Percentiles rank a stretch among this genome's conserved stretches.
phyloP scores from a whole-genome alignment of 129 eudicot genomes.

The Lactuca sativa region DNA sequence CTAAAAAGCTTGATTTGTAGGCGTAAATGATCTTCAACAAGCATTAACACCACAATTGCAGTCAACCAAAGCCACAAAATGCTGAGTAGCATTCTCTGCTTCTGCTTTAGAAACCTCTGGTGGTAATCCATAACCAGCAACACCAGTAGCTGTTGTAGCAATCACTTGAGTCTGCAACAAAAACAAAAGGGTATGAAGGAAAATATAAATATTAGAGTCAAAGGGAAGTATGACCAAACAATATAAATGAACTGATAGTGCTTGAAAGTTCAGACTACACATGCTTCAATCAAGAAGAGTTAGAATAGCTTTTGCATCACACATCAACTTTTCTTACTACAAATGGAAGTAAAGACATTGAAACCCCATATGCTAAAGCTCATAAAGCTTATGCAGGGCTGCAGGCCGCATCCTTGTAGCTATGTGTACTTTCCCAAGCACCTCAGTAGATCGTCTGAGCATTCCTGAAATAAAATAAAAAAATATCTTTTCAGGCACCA shows the following conservation, averaged over 20 bases:
- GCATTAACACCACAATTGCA: conserved; percentile 91
- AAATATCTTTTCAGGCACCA: neutral
- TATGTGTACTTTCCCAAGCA: conserved; percentile 95
- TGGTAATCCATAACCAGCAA: conserved; percentile 80
- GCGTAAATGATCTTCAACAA: conserved; percentile 93
- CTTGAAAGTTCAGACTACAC: conserved; percentile 15
- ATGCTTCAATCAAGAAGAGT: conserved; percentile 56
- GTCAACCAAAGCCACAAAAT: conserved; percentile 96
- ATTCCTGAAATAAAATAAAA: conserved; percentile 60
- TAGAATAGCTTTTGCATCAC: conserved; percentile 97
- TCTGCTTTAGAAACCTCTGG: conserved; percentile 80
- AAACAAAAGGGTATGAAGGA: no score
- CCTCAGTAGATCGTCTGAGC: conserved; percentile 94
- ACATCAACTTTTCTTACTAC: conserved; percentile 81
- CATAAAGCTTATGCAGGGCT: no score
- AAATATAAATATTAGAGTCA: no score
- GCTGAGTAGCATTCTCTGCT: conserved; percentile 95
- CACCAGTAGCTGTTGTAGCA: conserved; percentile 49
- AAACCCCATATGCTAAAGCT: conserved; percentile 98
- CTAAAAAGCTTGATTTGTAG: conserved; percentile 75
- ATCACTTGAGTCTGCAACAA: no score
- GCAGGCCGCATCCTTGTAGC: conserved; percentile 88
- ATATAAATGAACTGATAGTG: no score
- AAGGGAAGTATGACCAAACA: no score
- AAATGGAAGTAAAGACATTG: conserved; percentile 86